Percentiles rank a stretch among this genome's conserved stretches.
Conservation (phyloP, 202 grass and related monocot species). For the Schoenoplectus triqueter region DNA sequence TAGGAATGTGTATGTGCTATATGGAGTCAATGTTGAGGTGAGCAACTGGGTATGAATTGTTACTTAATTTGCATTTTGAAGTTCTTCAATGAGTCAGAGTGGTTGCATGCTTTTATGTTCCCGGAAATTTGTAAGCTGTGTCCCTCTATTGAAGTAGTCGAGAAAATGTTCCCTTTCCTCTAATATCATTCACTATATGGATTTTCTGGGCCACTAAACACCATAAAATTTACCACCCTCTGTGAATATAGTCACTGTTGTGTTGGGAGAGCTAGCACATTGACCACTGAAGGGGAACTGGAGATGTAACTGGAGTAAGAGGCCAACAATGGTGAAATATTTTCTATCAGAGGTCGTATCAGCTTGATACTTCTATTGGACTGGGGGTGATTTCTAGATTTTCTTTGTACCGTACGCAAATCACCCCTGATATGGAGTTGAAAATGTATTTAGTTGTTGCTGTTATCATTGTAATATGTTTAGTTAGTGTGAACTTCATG, state of each 20-base stretch:
- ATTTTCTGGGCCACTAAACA: neutral
- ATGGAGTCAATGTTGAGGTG: conserved; percentile 10
- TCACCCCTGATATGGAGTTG: neutral
- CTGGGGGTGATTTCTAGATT: neutral
- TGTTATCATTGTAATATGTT: conserved; percentile 13
- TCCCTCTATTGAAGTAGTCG: neutral
- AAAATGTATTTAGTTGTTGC: conserved; percentile 20
- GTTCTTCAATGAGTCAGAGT: neutral
- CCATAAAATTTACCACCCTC: too few relatives aligned
- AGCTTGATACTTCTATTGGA: conserved; percentile 17
- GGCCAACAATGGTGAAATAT: neutral
- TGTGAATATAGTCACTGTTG: too few relatives aligned
- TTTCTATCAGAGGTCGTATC: neutral
- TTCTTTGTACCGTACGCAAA: neutral
- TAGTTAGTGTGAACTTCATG: neutral
- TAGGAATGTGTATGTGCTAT: conserved; percentile 25
- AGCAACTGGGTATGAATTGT: conserved; percentile 8
- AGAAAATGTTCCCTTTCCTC: neutral
- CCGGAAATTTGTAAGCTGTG: conserved; percentile 16
- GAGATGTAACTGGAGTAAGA: neutral
- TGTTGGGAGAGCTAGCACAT: neutral
- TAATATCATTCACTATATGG: neutral
- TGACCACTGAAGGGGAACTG: neutral
- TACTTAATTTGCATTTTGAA: conserved; percentile 21
- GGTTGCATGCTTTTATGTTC: neutral